Percentiles rank a stretch among this genome's conserved stretches.
Evolutionary conservation across 164 flowering plant species (phyloP).

Genomic region (Umbilicus rupestris): DNA sequence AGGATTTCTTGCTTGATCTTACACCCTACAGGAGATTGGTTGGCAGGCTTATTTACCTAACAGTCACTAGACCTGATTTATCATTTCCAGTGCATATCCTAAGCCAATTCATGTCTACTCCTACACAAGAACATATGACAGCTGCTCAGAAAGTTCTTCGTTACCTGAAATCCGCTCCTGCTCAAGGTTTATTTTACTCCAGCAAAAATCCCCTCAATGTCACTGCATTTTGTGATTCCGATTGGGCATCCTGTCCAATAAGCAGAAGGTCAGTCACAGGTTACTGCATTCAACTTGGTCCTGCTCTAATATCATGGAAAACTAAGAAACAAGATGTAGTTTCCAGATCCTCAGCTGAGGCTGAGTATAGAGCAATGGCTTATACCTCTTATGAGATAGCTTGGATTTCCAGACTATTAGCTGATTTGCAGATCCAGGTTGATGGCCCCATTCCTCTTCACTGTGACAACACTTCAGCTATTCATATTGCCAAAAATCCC

Average conservation of each 20-base stretch:
- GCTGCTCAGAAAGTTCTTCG: neutral
- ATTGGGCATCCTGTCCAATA: neutral
- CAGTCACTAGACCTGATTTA: conserved; percentile 13
- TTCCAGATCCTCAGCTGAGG: conserved; percentile 7
- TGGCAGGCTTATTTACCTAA: conserved; percentile 13
- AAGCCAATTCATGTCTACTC: conserved; percentile 13
- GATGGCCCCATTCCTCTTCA: no score
- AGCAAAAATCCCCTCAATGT: no score
- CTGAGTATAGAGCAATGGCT: conserved; percentile 9
- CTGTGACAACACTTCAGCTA: no score
- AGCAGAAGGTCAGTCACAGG: conserved; percentile 11
- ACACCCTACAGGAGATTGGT: conserved; percentile 8
- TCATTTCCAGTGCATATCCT: conserved; percentile 7
- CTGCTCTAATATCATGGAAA: conserved; percentile 11
- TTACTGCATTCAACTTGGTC: conserved; percentile 7
- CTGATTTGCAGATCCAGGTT: no score
- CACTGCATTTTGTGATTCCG: conserved; percentile 6
- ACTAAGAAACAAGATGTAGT: conserved; percentile 11
- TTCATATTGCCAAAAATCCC: no score
- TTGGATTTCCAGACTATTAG: no score
- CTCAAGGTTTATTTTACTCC: conserved; percentile 2
- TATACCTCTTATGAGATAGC: no score
- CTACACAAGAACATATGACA: neutral
- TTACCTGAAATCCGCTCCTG: neutral
- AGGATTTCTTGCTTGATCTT: neutral